Evolutionary conservation across 2,329 filamentous ascomycete genomes (phyloP).

Genomic region (Colletotrichum brevisporum): DNA sequence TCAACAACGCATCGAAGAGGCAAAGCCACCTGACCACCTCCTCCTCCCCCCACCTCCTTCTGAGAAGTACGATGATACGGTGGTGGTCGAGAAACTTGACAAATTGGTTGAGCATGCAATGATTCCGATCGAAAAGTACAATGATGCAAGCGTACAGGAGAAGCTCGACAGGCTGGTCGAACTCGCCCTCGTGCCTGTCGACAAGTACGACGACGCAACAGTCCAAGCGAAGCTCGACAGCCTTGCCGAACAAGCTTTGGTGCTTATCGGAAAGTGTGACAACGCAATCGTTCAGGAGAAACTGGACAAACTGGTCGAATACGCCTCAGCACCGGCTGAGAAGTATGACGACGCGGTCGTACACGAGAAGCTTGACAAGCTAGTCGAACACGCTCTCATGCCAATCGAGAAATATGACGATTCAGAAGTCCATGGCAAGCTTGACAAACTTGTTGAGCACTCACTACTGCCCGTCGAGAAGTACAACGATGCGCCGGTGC

Average conservation of each 20-base stretch:
- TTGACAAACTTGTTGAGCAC: constrained; percentile 34
- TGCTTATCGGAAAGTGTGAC: constrained; percentile 37
- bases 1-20: constrained; percentile 72
- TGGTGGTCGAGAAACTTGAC: constrained; percentile 54
- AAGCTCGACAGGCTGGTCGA: constrained; percentile 35
- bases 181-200: constrained; percentile 21
- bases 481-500: constrained; percentile 46
- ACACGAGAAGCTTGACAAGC: constrained; percentile 49
- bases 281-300: constrained; percentile 67
- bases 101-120: constrained; percentile 42
- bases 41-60: constrained; percentile 34
- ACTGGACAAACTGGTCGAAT: constrained; percentile 66
- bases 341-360: constrained; percentile 45
- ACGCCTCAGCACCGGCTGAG: constrained; percentile 39
- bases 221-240: constrained; percentile 49
- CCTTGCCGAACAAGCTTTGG: constrained; percentile 72
- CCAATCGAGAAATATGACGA: constrained; percentile 30
- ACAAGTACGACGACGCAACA: constrained; percentile 44
- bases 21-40: constrained; percentile 61
- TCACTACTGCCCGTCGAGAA: constrained; percentile 36
- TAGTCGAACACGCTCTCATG: constrained; percentile 69
- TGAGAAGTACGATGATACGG: constrained; percentile 42
- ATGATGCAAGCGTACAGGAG: constrained; percentile 27
- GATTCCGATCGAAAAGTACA: constrained; percentile 19
- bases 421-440: constrained; percentile 13